Base-by-base conservation (phyloP, 164 flowering plant genomes). In the Houttuynia cordata region DNA sequence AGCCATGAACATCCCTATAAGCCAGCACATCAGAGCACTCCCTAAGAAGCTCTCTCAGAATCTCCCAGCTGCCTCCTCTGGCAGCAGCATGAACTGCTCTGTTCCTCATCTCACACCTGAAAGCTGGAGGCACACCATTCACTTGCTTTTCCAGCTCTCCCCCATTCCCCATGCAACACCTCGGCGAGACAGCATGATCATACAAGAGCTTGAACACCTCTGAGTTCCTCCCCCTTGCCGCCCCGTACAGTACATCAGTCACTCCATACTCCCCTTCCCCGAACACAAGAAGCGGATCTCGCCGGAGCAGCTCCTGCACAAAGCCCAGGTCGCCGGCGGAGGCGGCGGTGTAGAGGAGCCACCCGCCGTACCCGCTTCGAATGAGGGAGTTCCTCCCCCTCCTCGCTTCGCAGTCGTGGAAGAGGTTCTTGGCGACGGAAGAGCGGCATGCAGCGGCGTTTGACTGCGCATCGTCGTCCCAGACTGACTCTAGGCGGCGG, bases 341-440 rank as follows among this genome's bases (percentile, higher is more conserved):
- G 63, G 96, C 98, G 8, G 98, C 98, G 41, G 98, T 88, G 83
- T 91, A 91, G 7, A 91, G 70, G 53, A 91, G 88, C 98, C 98
- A 88, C 5, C 98, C 98, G 40, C 98, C 98, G 66, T 91, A 86
- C 24, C 98, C 96, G 20, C 91, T 86, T 30, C 86, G 57, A 34
- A 91, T 77, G 40, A 91, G 74, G 34, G 94, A 70, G 62, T 83
- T 83, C 62, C 41, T 53, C 40, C 82, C 74, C 14, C 58, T 58
- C 51, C 64, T 70, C 24, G 60, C 62, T 62, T 87, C 82, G 60
- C 83, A 80, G 25, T 79, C 94, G 1, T 47, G 71, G 24, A 88
- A 73, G 17, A 91, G 86, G 49, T 60, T 74, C 34, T 59, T 58
- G 0, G 97, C 96, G 6, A 91, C 91, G n/a, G 62, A 53, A 50